A percentile compares a stretch with the other conserved stretches of the same genome.
Evolutionary conservation across 164 flowering plant species (phyloP).

Genomic region (Amborella trichopoda): DNA sequence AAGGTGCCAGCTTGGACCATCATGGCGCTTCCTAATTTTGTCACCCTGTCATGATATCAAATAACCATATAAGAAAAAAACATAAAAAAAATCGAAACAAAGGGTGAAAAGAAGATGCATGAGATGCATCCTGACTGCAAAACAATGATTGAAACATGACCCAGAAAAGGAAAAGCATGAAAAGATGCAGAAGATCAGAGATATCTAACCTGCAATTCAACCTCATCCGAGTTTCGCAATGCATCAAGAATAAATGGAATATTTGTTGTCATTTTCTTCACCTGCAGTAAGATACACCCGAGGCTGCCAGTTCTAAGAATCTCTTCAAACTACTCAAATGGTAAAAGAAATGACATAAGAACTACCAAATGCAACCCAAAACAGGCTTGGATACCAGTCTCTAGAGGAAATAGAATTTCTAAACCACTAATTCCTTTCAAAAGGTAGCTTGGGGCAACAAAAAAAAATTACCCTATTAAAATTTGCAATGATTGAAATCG

Average conservation of each 20-base stretch:
- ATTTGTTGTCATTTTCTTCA: slow-evolving; percentile 64
- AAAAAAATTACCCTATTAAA: slow-evolving; percentile 95
- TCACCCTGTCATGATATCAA: background rate
- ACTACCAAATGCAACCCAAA: too few species aligned
- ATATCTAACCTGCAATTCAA: slow-evolving; percentile 72
- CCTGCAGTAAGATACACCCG: slow-evolving; percentile 45
- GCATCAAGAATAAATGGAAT: slow-evolving; percentile 69
- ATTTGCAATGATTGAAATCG: slow-evolving; percentile 54
- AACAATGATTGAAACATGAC: too few species aligned
- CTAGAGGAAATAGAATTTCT: too few species aligned
- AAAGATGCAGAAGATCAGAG: background rate
- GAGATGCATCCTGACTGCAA: too few species aligned
- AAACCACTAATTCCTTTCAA: too few species aligned
- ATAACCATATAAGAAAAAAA: background rate
- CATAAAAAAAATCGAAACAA: too few species aligned
- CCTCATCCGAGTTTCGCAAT: slow-evolving; percentile 36
- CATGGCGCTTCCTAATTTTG: background rate
- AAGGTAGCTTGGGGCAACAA: too few species aligned
- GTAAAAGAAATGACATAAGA: too few species aligned
- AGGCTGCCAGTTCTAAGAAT: too few species aligned
- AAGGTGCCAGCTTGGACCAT: too few species aligned
- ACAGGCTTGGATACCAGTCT: too few species aligned
- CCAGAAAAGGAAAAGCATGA: background rate
- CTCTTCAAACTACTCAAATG: too few species aligned
- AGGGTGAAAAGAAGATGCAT: background rate